Evolutionary conservation across 2,329 filamentous ascomycete genomes (phyloP).

Genomic region (Colletotrichum tropicale): DNA sequence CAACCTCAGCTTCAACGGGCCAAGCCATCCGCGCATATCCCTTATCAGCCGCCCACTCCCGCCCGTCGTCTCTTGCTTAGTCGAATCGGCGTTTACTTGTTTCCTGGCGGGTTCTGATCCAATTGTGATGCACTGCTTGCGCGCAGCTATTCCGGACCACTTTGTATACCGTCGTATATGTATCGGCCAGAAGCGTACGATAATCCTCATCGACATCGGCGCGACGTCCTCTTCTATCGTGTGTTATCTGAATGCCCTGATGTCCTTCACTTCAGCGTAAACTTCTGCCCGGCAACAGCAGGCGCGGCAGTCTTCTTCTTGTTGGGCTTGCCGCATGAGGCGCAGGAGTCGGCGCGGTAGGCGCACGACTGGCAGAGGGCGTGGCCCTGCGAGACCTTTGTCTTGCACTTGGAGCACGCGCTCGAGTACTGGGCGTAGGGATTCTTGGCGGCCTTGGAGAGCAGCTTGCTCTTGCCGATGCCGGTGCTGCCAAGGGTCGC

Average conservation of each 20-base stretch:
- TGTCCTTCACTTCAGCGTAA: constrained; percentile 59
- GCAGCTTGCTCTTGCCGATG: constrained; percentile 68
- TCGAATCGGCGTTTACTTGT: neutral
- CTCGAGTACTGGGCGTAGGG: constrained; percentile 69
- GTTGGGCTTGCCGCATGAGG: constrained; percentile 67
- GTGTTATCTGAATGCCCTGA: neutral
- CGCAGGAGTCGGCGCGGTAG: constrained; percentile 65
- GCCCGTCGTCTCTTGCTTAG: neutral
- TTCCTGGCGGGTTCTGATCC: neutral
- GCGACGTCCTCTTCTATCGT: neutral
- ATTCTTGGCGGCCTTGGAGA: constrained; percentile 69
- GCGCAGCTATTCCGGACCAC: neutral
- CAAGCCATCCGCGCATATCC: neutral
- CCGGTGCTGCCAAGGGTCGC: constrained; percentile 63
- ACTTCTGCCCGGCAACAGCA: constrained; percentile 64
- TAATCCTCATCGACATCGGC: neutral
- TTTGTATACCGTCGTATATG: neutral
- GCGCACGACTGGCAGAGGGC: constrained; percentile 67
- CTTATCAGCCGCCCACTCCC: neutral
- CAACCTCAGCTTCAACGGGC: neutral
- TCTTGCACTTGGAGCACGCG: constrained; percentile 65
- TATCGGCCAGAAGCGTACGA: neutral
- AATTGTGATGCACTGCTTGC: neutral
- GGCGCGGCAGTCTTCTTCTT: constrained; percentile 56
- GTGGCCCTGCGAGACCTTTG: constrained; percentile 65